Evolutionary conservation across 805 yeast species (phyloP), one percentile per base, ranked within the genome.

Genomic region (Cyberlindnera amylophila): DNA sequence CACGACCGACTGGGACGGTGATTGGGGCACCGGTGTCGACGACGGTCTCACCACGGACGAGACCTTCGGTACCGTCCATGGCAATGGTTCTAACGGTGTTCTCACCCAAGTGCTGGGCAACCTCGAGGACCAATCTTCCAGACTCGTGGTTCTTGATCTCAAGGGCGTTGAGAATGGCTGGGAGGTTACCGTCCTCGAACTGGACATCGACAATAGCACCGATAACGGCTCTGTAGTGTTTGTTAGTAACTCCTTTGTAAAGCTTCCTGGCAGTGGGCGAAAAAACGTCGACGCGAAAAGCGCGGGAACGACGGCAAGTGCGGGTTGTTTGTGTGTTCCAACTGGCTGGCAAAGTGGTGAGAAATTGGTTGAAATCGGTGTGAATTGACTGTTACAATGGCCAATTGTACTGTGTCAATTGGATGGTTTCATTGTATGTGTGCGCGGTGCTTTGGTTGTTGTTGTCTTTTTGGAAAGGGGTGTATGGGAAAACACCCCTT

Each of bases 61-160:
- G 83, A 88, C 99, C 99, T 75, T 91, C 98, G 62, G 99, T 93
- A 87, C 98, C 98, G 74, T 93, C 99, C 99, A 93, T 93, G 69
- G 99, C 98, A 85, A 93, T 93, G 70, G 99, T 85, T 85, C 99
- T 91, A 71, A 93, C 98, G 63, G 98, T 86, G 86, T 89, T 89
- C 81, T 93, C 98, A 81, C 99, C 99, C 73, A 93, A 82, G 76
- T 93, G 99, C 81, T 93, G 99, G 64, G 99, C 93, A 62, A 93
- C 99, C 79, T 93, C 99, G 65, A 93, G 82, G 57, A 93, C 89
- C 67, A 93, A 82, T 65, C 79, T 78, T 63, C 89, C 90, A 57
- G 77, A 71, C 58, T 74, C 79, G 62, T 79, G 79, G 63, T 78
- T 79, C 69, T 87, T 81, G 67, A 93, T 81, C 72, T 86, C 89